These are phyloP conservation scores for Suhomyces bokatorum DNA, from an alignment of 1,139 yeast species.

Conservation along the genomic window DNA sequence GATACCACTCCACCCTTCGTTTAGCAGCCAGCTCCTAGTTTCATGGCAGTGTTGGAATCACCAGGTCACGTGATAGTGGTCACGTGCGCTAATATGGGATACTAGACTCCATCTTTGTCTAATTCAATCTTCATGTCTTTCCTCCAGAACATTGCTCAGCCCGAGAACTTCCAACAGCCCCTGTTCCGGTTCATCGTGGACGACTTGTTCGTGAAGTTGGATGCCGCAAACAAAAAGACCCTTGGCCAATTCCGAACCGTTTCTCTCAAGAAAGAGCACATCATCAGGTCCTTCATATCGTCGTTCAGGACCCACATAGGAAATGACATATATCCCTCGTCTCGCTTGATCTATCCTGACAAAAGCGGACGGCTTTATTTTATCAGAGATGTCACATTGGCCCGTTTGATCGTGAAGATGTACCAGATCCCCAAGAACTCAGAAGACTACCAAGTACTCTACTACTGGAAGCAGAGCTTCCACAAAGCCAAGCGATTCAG, in stretches of 20 bases:
- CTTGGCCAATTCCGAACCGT: slow-evolving; percentile 30
- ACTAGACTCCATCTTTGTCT: not conserved
- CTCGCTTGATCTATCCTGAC: slow-evolving; percentile 63
- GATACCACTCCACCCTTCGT: too few species aligned
- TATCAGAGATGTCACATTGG: slow-evolving; percentile 53
- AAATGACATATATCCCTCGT: slow-evolving; percentile 65
- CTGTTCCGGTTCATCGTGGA: slow-evolving; percentile 32
- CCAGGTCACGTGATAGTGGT: not conserved
- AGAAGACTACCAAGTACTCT: slow-evolving; percentile 35
- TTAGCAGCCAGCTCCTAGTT: too few species aligned
- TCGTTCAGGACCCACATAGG: slow-evolving; percentile 71
- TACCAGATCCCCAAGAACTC: slow-evolving; percentile 38
- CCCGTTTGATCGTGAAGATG: slow-evolving; percentile 41
- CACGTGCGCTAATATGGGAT: not conserved
- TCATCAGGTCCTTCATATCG: slow-evolving; percentile 49
- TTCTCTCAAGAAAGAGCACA: slow-evolving; percentile 32
- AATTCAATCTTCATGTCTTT: slow-evolving; percentile 13
- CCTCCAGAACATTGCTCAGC: slow-evolving; percentile 12
- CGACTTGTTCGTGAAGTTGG: slow-evolving; percentile 36
- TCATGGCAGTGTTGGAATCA: too few species aligned
- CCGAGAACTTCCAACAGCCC: slow-evolving; percentile 16
- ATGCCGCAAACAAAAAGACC: slow-evolving; percentile 29
- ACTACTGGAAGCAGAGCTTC: slow-evolving; percentile 42
- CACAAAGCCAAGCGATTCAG: slow-evolving; percentile 32
- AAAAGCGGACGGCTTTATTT: slow-evolving; percentile 56